phyloP scores from a whole-genome alignment of 345 rosid genomes.

The Psidium friedrichsthalianum region DNA sequence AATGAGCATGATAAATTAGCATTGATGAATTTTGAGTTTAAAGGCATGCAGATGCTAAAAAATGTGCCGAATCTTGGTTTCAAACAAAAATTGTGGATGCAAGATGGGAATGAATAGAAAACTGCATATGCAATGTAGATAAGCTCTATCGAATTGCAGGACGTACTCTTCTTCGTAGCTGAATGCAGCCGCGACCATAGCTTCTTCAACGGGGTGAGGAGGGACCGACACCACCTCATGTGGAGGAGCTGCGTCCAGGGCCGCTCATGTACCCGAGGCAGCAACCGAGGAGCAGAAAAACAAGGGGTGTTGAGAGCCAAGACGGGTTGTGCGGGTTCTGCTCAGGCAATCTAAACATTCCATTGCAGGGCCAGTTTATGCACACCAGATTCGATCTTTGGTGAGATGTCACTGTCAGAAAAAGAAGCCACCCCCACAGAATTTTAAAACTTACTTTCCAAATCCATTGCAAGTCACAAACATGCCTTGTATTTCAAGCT shows the following conservation, averaged over 20 bases:
- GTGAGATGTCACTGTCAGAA: slow-evolving; percentile 42
- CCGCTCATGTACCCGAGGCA: neutral
- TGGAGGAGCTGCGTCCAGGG: neutral
- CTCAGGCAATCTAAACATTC: slow-evolving; percentile 18
- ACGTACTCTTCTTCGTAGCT: neutral
- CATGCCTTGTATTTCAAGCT: neutral
- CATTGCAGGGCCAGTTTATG: slow-evolving; percentile 30
- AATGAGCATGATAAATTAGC: neutral
- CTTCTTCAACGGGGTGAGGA: neutral
- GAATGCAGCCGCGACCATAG: neutral
- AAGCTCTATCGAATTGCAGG: neutral
- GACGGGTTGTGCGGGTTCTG: neutral
- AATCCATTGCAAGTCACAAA: neutral
- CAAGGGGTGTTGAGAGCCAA: neutral
- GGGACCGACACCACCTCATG: neutral
- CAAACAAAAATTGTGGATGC: neutral
- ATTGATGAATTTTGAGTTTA: too few species aligned
- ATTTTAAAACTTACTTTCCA: neutral
- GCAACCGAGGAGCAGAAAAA: neutral
- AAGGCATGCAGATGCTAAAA: neutral
- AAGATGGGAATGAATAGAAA: neutral
- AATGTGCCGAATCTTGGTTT: neutral
- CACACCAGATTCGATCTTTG: slow-evolving; percentile 30
- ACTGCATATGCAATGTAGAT: neutral
- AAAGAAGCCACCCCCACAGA: neutral